Percentiles rank a stretch among this genome's conserved stretches.
Conservation (phyloP, 2,329 filamentous ascomycete species). For the Epichloe gansuensis region DNA sequence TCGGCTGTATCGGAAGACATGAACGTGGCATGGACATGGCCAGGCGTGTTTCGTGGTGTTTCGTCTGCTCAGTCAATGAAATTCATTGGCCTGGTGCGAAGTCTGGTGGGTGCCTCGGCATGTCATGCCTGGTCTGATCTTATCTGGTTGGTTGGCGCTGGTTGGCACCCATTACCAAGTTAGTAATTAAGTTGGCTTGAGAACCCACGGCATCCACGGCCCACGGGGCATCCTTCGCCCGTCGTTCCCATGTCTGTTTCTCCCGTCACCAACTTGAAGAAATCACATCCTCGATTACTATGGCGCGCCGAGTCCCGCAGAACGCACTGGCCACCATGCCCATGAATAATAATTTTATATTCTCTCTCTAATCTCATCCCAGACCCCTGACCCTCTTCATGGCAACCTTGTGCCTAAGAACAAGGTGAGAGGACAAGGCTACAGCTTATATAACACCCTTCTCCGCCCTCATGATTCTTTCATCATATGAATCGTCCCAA, state of each 20-base stretch:
- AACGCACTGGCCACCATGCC: not conserved
- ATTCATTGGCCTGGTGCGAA: no score
- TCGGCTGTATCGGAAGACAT: not conserved
- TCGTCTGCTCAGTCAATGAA: no score
- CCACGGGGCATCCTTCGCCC: no score
- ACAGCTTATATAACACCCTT: not conserved
- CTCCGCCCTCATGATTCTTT: not conserved
- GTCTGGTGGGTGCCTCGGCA: not conserved
- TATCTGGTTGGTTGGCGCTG: no score
- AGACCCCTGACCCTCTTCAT: not conserved
- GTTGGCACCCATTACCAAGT: no score
- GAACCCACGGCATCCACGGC: no score
- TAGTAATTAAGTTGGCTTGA: no score
- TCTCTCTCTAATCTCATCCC: not conserved
- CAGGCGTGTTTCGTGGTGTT: not conserved
- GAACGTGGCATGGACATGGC: not conserved
- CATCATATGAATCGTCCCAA: not conserved
- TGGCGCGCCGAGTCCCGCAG: no score
- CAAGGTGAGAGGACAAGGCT: not conserved
- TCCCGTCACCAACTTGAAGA: no score
- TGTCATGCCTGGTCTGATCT: not conserved
- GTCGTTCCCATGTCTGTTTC: no score
- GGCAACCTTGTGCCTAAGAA: not conserved
- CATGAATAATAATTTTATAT: not conserved
- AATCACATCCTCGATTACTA: no score